Base-by-base conservation (phyloP, 768 basidiomycete species). In the Suillus luteus region DNA sequence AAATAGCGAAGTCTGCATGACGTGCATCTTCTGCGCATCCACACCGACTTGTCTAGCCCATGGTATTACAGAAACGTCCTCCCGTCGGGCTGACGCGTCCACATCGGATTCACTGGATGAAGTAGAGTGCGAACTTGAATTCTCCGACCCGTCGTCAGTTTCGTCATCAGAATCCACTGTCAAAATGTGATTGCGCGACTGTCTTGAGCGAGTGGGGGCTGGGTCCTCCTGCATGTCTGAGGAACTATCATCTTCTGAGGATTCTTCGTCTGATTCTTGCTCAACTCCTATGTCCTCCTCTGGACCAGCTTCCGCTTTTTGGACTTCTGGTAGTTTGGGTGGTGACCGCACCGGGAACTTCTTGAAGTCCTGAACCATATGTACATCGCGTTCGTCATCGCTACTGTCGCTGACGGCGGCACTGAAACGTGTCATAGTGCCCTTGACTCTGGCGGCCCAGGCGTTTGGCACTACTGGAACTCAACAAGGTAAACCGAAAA, bases 1-100 rank as follows among this genome's bases (percentile, higher is more conserved):
- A 72, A 96, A 96, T 60, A 96, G 77, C 40, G 91, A 90, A 0
- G 91, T 87, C 70, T 96, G 95, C 95, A 96, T 96, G 61, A 96
- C 92, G 70, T 94, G 91, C 83, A 95, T 87, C 77, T 88, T 90
- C 74, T 93, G 92, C 15, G 89, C 83, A 73, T 96, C 93, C n/a
- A 95, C 80, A 6, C 91, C 90, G 33, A 89, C 73, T 59, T 85
- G 85, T 55, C 88, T 83, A 15, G 88, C 86, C 90, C 91, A 92
- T 44, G 90, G 85, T 61, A 86, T 85, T 51, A 86, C 79, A 7
- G 82, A 81, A 7, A 84, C 76, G 64, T 86, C 84, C 2, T 74
- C 76, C 8, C 72, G 75, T 59, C 58, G 57, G 22, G 44, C 73
- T 33, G 52, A 58, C 38, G 19, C 64, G 27, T 67, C 71, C 0